phyloP scores from a whole-genome alignment of 2,329 filamentous ascomycete genomes.

The Sporothrix sp. region DNA sequence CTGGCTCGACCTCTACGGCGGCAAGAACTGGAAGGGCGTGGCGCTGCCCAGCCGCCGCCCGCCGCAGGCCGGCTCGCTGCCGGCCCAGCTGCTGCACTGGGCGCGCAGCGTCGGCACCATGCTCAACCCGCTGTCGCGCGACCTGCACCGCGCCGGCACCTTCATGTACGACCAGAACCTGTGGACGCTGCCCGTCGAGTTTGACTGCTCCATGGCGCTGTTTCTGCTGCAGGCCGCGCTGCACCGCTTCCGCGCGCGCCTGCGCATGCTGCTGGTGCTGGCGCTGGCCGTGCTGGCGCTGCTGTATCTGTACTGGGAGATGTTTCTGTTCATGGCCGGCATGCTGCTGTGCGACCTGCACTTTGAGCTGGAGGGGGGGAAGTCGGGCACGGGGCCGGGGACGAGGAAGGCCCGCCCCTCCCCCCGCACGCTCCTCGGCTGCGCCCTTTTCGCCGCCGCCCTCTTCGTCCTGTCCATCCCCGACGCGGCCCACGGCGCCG shows the following conservation, averaged over 20 bases:
- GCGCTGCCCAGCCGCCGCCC: constrained; percentile 15
- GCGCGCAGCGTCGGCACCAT: background rate
- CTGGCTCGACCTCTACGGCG: constrained; percentile 14
- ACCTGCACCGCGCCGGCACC: constrained; percentile 7
- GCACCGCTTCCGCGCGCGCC: constrained; percentile 16
- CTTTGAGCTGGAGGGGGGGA: constrained; percentile 22
- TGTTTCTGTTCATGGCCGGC: constrained; percentile 24
- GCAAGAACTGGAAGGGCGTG: constrained; percentile 13
- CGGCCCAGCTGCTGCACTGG: constrained; percentile 16
- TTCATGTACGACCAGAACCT: constrained; percentile 26
- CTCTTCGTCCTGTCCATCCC: constrained; percentile 17
- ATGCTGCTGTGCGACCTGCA: constrained; percentile 26
- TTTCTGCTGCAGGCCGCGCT: constrained; percentile 27
- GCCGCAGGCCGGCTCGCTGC: background rate
- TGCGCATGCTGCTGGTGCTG: constrained; percentile 14
- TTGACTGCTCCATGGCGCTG: constrained; percentile 27
- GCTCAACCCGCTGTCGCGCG: constrained; percentile 17
- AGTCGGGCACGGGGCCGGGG: background rate
- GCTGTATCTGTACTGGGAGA: constrained; percentile 21
- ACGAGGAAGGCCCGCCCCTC: too few species aligned
- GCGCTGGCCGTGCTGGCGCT: constrained; percentile 14
- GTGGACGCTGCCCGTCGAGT: constrained; percentile 31
- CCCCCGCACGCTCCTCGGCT: background rate
- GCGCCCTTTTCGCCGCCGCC: background rate
- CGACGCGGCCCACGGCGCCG: constrained; percentile 18